Evolutionary conservation across 805 yeast species (phyloP), one percentile per base, ranked within the genome.

Genomic region (Kodamaea laetipori): DNA sequence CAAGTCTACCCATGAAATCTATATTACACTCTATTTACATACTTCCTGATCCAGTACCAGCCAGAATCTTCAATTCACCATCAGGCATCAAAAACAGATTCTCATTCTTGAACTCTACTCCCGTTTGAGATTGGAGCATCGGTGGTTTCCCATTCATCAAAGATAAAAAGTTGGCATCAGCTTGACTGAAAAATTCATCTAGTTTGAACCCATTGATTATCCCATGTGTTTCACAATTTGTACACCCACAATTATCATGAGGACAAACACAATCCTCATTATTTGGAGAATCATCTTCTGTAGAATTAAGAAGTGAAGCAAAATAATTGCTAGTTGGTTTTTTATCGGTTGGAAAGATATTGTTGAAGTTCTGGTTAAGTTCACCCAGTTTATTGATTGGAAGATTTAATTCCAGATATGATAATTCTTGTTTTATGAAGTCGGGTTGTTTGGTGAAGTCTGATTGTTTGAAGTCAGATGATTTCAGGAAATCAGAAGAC

Each of bases 211-310:
- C 76, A 43, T 71, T 61, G 27, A 71, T 67, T n/a, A 67, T 71
- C 1, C 75, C 73, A 48, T 71, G 76, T 1, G 67, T 62, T 48
- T 71, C 76, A 51, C 76, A 71, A 47, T 70, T 71, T 8, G 63
- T 44, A 50, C 76, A 71, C n/a, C 56, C 64, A 49, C 72, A 67
- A 6, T 49, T 44, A 19, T 57, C 57, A 4, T 55, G 44, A 3
- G 64, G 56, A 56, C 71, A 66, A 6, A 39, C 26, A 43, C 67
- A 63, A n/a, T 38, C 41, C 11, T 41, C 44, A 9, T 40, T 35
- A 8, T 26, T 17, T 3, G 45, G 40, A 11, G 45, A 41, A 11
- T 41, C 40, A 8, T 28, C 34, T 19, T 38, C 41, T 37, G 24
- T 26, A 8, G 41, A 37, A 6, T 26, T 37, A 10, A 37, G 27